A percentile compares a stretch with the other conserved stretches of the same genome.
phyloP scores from a whole-genome alignment of 495 filamentous ascomycete species.

The Penicillium coprophilum region DNA sequence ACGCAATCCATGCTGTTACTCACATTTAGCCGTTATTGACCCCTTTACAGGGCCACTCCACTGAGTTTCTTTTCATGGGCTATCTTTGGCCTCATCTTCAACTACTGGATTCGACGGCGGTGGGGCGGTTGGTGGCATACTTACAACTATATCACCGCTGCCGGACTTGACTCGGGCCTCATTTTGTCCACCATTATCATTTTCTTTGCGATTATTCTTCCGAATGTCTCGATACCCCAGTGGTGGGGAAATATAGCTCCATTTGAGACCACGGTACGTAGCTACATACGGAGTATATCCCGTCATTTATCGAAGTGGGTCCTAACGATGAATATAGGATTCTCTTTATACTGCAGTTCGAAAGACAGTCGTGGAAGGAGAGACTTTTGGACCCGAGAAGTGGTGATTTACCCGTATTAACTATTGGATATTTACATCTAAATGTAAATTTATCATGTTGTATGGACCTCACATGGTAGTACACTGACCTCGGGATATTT shows the following conservation, averaged over 20 bases:
- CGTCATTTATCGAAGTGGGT: not conserved
- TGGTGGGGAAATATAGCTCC: constrained; percentile 59
- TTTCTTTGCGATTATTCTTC: constrained; percentile 54
- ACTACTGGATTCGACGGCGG: constrained; percentile 51
- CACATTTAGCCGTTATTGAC: not conserved
- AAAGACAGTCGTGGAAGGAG: constrained; percentile 41
- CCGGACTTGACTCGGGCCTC: constrained; percentile 54
- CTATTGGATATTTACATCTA: not conserved
- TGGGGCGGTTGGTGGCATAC: constrained; percentile 59
- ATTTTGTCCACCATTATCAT: constrained; percentile 57
- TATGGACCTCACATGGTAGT: not conserved
- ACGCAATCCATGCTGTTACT: not conserved
- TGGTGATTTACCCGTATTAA: constrained; percentile 25
- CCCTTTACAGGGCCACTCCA: constrained; percentile 44
- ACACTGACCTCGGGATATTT: not conserved
- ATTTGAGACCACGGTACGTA: constrained; percentile 25
- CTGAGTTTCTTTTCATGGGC: constrained; percentile 61
- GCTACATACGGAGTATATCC: not conserved
- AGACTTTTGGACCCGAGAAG: constrained; percentile 52
- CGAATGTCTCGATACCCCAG: constrained; percentile 45
- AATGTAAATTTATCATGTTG: not conserved
- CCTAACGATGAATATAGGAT: constrained; percentile 31
- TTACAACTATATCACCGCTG: constrained; percentile 56
- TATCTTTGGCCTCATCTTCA: constrained; percentile 58
- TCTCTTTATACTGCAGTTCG: constrained; percentile 52